Conservation (phyloP, 306 rosid genomes). For the Trifolium subterraneum region DNA sequence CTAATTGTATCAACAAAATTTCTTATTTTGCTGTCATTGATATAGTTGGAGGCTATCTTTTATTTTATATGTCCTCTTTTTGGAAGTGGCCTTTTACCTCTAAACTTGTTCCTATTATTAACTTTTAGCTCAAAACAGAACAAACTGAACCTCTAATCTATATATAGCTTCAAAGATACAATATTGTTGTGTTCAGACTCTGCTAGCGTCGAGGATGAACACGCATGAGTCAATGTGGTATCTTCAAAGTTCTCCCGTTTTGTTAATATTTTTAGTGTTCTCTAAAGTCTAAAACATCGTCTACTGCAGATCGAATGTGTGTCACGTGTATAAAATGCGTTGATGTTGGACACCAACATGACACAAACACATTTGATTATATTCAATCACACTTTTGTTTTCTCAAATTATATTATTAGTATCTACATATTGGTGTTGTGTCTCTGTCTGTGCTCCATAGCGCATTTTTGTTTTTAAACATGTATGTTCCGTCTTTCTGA, state of each 20-base stretch:
- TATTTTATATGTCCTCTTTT: no score
- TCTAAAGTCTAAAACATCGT: no score
- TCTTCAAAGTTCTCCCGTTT: no score
- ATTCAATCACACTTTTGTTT: background rate
- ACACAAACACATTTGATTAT: background rate
- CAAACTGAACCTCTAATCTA: slow-evolving; percentile 40
- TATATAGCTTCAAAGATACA: slow-evolving; percentile 18
- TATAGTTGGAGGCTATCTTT: slow-evolving; percentile 48
- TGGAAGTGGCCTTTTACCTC: no score
- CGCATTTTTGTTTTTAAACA: background rate
- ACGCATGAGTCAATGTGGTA: no score
- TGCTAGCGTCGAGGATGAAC: no score
- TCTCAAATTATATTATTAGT: no score
- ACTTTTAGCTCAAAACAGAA: slow-evolving; percentile 51
- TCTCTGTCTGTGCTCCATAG: no score
- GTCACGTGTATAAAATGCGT: background rate
- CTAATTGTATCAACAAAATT: no score
- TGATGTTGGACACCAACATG: background rate
- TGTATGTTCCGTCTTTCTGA: slow-evolving; percentile 41
- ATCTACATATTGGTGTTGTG: background rate
- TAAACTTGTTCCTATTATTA: no score
- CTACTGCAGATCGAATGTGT: background rate
- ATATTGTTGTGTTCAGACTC: slow-evolving; percentile 27
- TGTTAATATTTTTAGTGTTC: no score
- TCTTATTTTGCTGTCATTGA: no score